These are phyloP conservation scores for Russula compacta DNA, from an alignment of 768 basidiomycete genomes.

Conservation along the genomic window DNA sequence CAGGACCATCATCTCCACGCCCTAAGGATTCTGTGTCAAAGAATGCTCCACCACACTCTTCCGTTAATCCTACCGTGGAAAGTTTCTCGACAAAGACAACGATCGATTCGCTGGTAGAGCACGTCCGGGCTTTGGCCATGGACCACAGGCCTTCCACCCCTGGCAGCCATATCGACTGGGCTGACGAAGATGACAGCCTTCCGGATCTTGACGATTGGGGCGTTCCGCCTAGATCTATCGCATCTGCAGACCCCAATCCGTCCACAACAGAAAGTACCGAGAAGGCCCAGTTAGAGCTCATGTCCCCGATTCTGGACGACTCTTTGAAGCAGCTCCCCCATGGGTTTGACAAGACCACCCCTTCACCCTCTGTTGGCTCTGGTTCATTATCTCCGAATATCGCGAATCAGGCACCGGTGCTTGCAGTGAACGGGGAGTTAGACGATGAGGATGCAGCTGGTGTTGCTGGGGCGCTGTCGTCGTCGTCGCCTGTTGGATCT, in stretches of 20 bases:
- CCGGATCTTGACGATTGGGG: constrained; percentile 87
- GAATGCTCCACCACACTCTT: constrained; percentile 53
- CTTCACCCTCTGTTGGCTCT: constrained; percentile 5
- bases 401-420: background rate
- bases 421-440: background rate
- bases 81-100: constrained; percentile 47
- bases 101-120: constrained; percentile 72
- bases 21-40: constrained; percentile 29
- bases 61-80: constrained; percentile 26
- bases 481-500: background rate
- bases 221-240: constrained; percentile 37
- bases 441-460: background rate
- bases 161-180: constrained; percentile 82
- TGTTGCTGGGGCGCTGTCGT: background rate
- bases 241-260: constrained; percentile 6
- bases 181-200: constrained; percentile 72
- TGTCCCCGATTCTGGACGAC: constrained; percentile 20
- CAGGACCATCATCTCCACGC: constrained; percentile 15
- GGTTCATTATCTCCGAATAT: constrained; percentile 1
- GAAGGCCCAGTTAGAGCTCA: constrained; percentile 28
- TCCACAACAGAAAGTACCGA: constrained; percentile 21
- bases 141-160: constrained; percentile 58
- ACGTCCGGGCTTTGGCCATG: constrained; percentile 66
- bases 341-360: constrained; percentile 12
- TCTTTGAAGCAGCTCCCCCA: constrained; percentile 20